Conservation (phyloP, 768 basidiomycete species). For the Suillus spraguei region DNA sequence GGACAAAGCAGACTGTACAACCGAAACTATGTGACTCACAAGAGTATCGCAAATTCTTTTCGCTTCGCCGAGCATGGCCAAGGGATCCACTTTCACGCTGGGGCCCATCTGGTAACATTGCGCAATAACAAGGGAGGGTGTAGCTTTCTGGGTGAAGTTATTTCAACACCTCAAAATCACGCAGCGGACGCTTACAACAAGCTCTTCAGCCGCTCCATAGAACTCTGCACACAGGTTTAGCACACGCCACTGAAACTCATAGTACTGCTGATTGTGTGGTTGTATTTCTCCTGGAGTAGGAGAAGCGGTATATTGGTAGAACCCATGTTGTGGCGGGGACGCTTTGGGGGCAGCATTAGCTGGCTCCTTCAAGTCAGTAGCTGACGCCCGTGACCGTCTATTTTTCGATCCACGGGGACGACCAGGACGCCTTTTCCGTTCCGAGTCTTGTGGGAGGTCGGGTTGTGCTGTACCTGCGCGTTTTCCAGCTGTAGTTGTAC, state of each 20-base stretch:
- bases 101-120: conserved; percentile 82
- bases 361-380: conserved; percentile 26
- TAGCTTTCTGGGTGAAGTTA: conserved; percentile 43
- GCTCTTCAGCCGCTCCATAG: conserved; percentile 83
- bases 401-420: conserved; percentile 83
- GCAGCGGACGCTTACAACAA: conserved; percentile 56
- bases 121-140: conserved; percentile 72
- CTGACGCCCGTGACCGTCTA: conserved; percentile 47
- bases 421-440: conserved; percentile 73
- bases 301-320: conserved; percentile 46
- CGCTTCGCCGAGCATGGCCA: conserved; percentile 74
- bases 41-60: conserved; percentile 78
- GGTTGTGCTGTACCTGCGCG: conserved; percentile 31
- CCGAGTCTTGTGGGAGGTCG: conserved; percentile 32
- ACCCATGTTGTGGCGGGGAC: conserved; percentile 38
- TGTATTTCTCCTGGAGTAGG: conserved; percentile 51
- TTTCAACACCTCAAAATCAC: conserved; percentile 12
- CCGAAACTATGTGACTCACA: conserved; percentile 40
- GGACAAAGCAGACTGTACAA: too few relatives aligned
- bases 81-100: conserved; percentile 67
- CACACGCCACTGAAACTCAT: conserved; percentile 86
- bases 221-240: conserved; percentile 84
- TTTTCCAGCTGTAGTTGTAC: conserved; percentile 19
- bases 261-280: conserved; percentile 75
- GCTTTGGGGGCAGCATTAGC: conserved; percentile 29